Percentiles rank a stretch among this genome's conserved stretches.
These are phyloP conservation scores for Globisporangium recalcitrans DNA, from an alignment of 352 stramenopile species.

Conservation along the genomic window DNA sequence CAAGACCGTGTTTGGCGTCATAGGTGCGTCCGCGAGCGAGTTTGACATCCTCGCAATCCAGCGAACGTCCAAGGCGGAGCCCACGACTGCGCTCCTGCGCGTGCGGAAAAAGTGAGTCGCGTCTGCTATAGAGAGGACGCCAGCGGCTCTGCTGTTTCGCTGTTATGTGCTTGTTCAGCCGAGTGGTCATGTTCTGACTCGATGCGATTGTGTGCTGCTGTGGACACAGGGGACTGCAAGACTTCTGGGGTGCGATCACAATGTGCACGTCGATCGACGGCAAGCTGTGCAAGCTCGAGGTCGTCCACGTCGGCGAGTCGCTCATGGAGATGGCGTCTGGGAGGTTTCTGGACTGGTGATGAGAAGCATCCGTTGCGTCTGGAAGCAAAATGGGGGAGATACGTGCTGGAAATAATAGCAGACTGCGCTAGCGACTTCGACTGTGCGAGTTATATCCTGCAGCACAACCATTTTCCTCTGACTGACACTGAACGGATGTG, in stretches of 20 bases:
- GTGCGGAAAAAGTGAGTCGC: slow-evolving; percentile 40
- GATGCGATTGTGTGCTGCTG: neutral
- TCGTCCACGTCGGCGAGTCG: slow-evolving; percentile 16
- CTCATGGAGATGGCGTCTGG: slow-evolving; percentile 63
- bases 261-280: slow-evolving; percentile 69
- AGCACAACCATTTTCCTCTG: too few species aligned
- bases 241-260: slow-evolving; percentile 58
- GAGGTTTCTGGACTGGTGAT: slow-evolving; percentile 35
- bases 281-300: slow-evolving; percentile 22
- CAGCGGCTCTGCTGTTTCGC: too few species aligned
- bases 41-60: slow-evolving; percentile 57
- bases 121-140: too few species aligned
- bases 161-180: neutral
- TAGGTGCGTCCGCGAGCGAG: slow-evolving; percentile 53
- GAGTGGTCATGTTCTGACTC: neutral
- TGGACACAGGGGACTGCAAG: slow-evolving; percentile 41
- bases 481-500: too few species aligned
- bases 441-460: too few species aligned
- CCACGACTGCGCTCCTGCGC: slow-evolving; percentile 50
- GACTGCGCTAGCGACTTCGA: too few species aligned
- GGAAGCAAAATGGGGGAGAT: too few species aligned
- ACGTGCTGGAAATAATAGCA: too few species aligned
- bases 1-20: slow-evolving; percentile 60
- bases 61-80: slow-evolving; percentile 24
- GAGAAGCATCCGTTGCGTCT: neutral